Base-by-base conservation (phyloP, 352 stramenopile species). In the Globisporangium polare region DNA sequence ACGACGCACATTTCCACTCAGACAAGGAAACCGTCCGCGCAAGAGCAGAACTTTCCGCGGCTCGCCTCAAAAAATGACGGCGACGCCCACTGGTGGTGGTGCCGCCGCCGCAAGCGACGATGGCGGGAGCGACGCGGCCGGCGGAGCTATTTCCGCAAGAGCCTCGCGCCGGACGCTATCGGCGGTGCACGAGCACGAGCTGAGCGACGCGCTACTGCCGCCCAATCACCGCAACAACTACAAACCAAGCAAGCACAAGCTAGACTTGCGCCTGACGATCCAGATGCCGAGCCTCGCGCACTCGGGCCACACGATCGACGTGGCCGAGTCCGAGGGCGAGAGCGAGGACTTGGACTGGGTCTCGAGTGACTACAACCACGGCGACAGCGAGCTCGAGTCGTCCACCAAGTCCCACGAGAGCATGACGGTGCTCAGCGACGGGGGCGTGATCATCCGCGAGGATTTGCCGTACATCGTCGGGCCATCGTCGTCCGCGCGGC, bases 361-460 rank as follows among this genome's bases (percentile, higher is more conserved):
- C 51, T 56, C 50, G 26, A 62, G 53, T 58, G 35, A 59, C 53
- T 66, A 61, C 18, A 54, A 41, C 43, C 52, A 17, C 20, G 24
- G 29, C 17, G 49, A 42, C 52, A 56, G 51, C 42, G 29, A 59
- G 22, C n/a, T 59, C 37, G 51, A 49, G n/a, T 69, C 61, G 27
- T 58, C 47, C 8, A 59, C 47, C 5, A 59, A 33, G 24, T 61
- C 46, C 27, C 31, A 50, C 35, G 27, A 43, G 39, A 43, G 22
- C 29, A 53, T 58, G 24, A 62, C 37, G 9, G 22, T 65, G 46
- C 41, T 62, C 42, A 72, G 60, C 49, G 64, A 52, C 57, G 58
- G 56, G n/a, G 53, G 62, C 29, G 53, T 20, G 29, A 20, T 69
- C 13, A 55, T 76, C 29, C 54, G 57, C 22, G 66, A 67, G n/a